Evolutionary conservation across 2,329 filamentous ascomycete species (phyloP).

Genomic region (Septoria petroselini): DNA sequence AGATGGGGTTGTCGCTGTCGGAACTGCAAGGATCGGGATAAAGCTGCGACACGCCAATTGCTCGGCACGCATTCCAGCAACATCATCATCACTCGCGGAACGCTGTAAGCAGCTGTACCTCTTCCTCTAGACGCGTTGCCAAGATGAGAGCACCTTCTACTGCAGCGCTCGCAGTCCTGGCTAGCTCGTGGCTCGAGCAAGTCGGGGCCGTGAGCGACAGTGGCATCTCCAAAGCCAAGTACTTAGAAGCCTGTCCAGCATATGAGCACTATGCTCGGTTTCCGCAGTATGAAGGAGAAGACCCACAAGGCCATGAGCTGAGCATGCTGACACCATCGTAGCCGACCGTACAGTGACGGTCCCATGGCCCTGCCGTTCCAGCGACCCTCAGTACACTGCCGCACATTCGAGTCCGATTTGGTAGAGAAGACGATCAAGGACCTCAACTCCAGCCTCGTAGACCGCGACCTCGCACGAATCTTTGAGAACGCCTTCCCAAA

Average conservation of each 20-base stretch:
- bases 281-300: conserved; percentile 38
- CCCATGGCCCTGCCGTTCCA: conserved; percentile 80
- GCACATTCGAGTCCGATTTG: conserved; percentile 80
- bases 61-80: no score
- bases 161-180: conserved; percentile 32
- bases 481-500: conserved; percentile 81
- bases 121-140: not conserved
- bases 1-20: no score
- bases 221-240: conserved; percentile 34
- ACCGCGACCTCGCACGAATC: conserved; percentile 83
- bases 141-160: conserved; percentile 30
- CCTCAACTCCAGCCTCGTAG: conserved; percentile 72
- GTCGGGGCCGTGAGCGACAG: conserved; percentile 25
- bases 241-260: conserved; percentile 39
- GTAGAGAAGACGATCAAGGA: conserved; percentile 87
- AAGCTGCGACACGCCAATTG: no score
- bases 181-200: conserved; percentile 32
- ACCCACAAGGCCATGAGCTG: not conserved
- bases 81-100: no score
- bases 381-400: conserved; percentile 73
- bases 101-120: no score
- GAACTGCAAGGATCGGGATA: no score
- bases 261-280: conserved; percentile 42
- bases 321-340: conserved; percentile 40
- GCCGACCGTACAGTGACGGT: conserved; percentile 74